These are phyloP conservation scores for Tulasnella sp. DNA, from an alignment of 768 basidiomycete genomes.

Conservation along the genomic window DNA sequence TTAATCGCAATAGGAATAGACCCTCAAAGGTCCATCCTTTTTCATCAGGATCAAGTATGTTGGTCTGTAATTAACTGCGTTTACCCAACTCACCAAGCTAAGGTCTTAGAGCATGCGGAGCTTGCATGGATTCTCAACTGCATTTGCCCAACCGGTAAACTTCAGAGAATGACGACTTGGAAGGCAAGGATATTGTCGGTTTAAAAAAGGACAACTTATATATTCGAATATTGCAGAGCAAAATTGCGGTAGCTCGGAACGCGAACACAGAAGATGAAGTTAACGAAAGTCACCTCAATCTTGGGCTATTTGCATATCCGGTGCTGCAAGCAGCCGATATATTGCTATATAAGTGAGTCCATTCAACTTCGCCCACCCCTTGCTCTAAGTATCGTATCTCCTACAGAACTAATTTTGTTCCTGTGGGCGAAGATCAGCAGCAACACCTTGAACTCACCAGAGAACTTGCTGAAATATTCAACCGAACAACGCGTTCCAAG, in stretches of 20 bases:
- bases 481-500: constrained; percentile 43
- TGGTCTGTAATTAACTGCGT: not conserved
- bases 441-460: constrained; percentile 87
- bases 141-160: constrained; percentile 64
- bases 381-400: not conserved
- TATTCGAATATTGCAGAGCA: constrained; percentile 36
- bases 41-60: constrained; percentile 81
- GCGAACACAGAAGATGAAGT: constrained; percentile 62
- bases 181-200: constrained; percentile 51
- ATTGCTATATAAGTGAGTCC: constrained; percentile 59
- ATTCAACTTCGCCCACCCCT: not conserved
- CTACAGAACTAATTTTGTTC: constrained; percentile 74
- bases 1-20: constrained; percentile 78
- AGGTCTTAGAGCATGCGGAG: constrained; percentile 79
- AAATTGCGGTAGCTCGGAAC: constrained; percentile 60
- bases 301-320: constrained; percentile 84
- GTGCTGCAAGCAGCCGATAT: constrained; percentile 91
- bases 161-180: constrained; percentile 93
- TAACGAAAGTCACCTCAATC: constrained; percentile 68
- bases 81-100: too few relatives aligned
- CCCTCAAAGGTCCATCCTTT: constrained; percentile 57
- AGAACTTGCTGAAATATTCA: constrained; percentile 74
- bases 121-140: constrained; percentile 85
- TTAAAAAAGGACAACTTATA: constrained; percentile 5
- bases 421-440: constrained; percentile 91